Evolutionary conservation across 2,329 filamentous ascomycete genomes (phyloP), one percentile per base, ranked within the genome.

Genomic region (Drechslerella dactyloides): DNA sequence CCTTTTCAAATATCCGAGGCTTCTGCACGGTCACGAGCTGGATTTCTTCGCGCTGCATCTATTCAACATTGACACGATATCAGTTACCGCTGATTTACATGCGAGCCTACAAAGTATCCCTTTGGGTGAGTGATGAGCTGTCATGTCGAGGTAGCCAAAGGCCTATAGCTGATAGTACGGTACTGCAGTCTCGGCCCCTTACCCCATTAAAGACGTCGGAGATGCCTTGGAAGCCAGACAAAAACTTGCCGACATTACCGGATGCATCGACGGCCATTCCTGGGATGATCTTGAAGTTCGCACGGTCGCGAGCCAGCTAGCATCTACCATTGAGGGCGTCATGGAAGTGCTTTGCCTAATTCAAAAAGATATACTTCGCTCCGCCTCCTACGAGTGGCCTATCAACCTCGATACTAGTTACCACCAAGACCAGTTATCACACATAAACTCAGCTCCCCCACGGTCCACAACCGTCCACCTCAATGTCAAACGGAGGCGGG

Each of bases 21-120:
- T 63, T 44, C 17, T 70, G 1, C 55, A 70, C n/a, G 66, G 66
- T 1, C 59, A 70, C 46, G 66, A 64, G 15, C 30, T 70, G 8
- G 66, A 70, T 37, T 33, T 70, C 13, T 58, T 70, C 24, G 53
- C 66, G 13, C 3, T 70, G 8, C 59, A 70, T 48, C 37, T 70
- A 24, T 70, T 52, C 27, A 60, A 64, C 30, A 40, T 56, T 6
- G 65, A 69, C 27, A 58, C 58, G 54, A 58, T 8, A n/a, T n/a
- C n/a, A n/a, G n/a, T n/a, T n/a, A n/a, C n/a, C n/a, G n/a, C n/a
- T n/a, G n/a, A n/a, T n/a, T n/a, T n/a, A n/a, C n/a, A n/a, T n/a
- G n/a, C n/a, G n/a, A n/a, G n/a, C n/a, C n/a, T n/a, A n/a, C n/a
- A n/a, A n/a, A n/a, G n/a, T n/a, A n/a, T n/a, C n/a, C n/a, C n/a